Evolutionary conservation across 805 yeast genomes (phyloP), one percentile per base, ranked within the genome.

Genomic region (Clavispora asparagi): DNA sequence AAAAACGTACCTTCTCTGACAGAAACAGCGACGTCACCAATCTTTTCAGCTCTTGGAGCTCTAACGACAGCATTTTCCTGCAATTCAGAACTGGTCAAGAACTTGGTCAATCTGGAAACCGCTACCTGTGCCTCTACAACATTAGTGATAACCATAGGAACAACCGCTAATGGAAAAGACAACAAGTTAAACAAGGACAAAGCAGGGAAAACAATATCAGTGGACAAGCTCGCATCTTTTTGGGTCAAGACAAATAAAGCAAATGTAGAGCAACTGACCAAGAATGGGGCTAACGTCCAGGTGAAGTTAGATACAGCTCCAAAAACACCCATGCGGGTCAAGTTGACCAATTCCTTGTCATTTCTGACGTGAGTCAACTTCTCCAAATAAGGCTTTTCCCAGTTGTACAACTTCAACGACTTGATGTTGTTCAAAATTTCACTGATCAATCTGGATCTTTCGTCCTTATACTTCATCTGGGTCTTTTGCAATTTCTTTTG

Each of bases 171-270:
- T 39, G 99, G 99, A 80, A 94, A 94, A 0, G 86, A 77, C 49
- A 94, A 76, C 61, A 94, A 71, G 64, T 92, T 94, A 74, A 92
- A 94, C 43, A 91, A 74, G 7, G 97, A 77, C 46, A 89, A 74
- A 3, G 97, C 95, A 27, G 97, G 90, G 73, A 92, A 87, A 6
- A 94, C 97, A 51, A 91, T 75, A 55, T 94, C 98, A 1, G 97
- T 86, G 1, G 92, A 78, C 59, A 94, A 76, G 30, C 95, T 90
- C 42, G 65, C 71, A 12, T 64, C 55, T 45, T 76, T 77, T 45
- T 81, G 77, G 31, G 80, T 65, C 44, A 76, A 72, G 23, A 85
- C 83, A 62, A 84, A 95, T 13, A 84, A 74, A 3, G 86, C 96
- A 72, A 94, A 94, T 0, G 98, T 91, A 1, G 87, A 78, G 61